Evolutionary conservation across 768 basidiomycete genomes (phyloP).

Genomic region (Infundibulicybe gibba): DNA sequence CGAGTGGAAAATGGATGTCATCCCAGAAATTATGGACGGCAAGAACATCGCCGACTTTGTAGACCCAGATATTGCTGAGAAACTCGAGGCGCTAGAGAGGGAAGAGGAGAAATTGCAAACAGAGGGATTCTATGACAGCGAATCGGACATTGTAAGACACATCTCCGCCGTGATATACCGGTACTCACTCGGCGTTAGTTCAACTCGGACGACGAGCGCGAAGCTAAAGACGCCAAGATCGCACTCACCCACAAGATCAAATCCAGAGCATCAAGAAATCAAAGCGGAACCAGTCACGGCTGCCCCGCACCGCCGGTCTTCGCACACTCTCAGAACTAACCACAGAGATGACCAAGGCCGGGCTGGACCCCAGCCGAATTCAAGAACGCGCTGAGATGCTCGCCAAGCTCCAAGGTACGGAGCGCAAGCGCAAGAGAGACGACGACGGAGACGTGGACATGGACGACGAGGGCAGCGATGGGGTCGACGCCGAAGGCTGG

Average conservation of each 20-base stretch:
- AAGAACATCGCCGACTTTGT: slow-evolving; percentile 99
- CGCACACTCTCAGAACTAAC: slow-evolving; percentile 76
- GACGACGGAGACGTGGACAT: slow-evolving; percentile 58
- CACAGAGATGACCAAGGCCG: slow-evolving; percentile 78
- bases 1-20: slow-evolving; percentile 92
- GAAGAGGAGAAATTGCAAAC: slow-evolving; percentile 94
- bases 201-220: slow-evolving; percentile 76
- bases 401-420: slow-evolving; percentile 66
- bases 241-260: slow-evolving; percentile 64
- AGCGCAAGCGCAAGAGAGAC: slow-evolving; percentile 61
- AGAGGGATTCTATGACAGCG: slow-evolving; percentile 93
- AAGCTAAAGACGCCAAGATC: slow-evolving; percentile 57
- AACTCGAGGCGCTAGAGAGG: slow-evolving; percentile 93
- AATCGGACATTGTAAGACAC: slow-evolving; percentile 75
- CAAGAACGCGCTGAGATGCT: slow-evolving; percentile 85
- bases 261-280: slow-evolving; percentile 83
- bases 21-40: slow-evolving; percentile 99
- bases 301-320: slow-evolving; percentile 73
- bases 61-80: slow-evolving; percentile 95
- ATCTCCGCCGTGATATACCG: neutral
- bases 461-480: slow-evolving; percentile 46
- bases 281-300: slow-evolving; percentile 78
- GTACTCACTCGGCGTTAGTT: slow-evolving; percentile 28
- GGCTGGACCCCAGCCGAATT: slow-evolving; percentile 84
- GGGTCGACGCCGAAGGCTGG: slow-evolving; percentile 38